Evolutionary conservation across 208 protist species (phyloP).

Genomic region (Crithidia thermophila): DNA sequence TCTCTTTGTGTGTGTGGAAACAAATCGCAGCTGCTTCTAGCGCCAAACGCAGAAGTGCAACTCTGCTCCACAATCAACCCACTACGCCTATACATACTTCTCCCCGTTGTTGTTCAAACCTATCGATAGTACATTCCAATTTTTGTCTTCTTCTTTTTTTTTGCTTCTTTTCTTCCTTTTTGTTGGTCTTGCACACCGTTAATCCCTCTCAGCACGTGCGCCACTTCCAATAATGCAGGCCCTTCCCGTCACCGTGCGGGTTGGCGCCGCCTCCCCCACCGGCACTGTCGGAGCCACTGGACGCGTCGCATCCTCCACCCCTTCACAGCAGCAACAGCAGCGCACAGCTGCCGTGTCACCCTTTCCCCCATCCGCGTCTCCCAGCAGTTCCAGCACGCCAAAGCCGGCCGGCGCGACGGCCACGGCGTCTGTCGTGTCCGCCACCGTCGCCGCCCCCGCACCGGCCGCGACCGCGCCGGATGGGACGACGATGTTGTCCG

Average conservation of each 20-base stretch:
- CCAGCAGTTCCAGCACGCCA: neutral
- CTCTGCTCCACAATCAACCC: too few species aligned
- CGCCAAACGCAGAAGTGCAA: too few species aligned
- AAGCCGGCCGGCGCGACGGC: too few species aligned
- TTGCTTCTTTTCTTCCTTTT: too few species aligned
- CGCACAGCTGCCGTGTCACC: too few species aligned
- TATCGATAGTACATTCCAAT: neutral
- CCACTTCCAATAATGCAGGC: neutral
- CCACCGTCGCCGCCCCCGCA: neutral
- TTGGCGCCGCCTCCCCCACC: neutral
- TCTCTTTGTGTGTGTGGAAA: too few species aligned
- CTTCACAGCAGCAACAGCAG: too few species aligned
- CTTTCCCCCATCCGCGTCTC: neutral
- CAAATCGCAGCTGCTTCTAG: too few species aligned
- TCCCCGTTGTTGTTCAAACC: too few species aligned
- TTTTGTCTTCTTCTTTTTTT: neutral
- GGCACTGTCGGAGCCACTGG: neutral
- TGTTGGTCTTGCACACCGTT: too few species aligned
- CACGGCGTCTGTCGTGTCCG: neutral
- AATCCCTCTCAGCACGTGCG: too few species aligned
- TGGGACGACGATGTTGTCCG: slow-evolving; percentile 43
- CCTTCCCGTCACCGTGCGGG: neutral
- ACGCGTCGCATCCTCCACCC: neutral
- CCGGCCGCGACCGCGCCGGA: slow-evolving; percentile 19
- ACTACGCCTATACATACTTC: too few species aligned